Evolutionary conservation across 345 rosid species (phyloP), one percentile per base, ranked within the genome.

Genomic region (Hibiscus mutabilis): DNA sequence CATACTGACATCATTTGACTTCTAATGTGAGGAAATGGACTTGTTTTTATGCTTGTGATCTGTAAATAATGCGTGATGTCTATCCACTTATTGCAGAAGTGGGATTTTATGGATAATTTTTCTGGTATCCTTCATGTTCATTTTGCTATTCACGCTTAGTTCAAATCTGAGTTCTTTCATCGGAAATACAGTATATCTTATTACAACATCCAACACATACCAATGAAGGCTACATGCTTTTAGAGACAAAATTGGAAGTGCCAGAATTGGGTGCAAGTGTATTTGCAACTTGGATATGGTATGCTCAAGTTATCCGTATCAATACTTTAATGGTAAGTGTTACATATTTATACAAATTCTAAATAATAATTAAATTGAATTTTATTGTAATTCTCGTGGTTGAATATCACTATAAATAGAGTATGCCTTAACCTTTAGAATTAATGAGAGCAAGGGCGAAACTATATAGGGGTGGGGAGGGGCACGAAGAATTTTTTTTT

Each of bases 1-100:
- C 7, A 52, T 22, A 46, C 46, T 65, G 69, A 65, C 31, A 21
- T 42, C 6, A 65, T 65, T 33, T 44, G 69, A 65, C 53, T 65
- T 65, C 52, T 11, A 63, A 63, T 63, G 37, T 37, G 31, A 65
- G 33, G 33, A 27, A 21, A 65, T 21, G 33, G 33, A 42, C 69
- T 42, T 64, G 53, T 64, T 64, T 64, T 21, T 2, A 9, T 42
- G 31, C 69, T 0, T 21, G 12, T 65, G 69, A 65, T 64, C 52
- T 42, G 69, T 42, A 64, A 19, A 21, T 64, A 40, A 64, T 12
- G 52, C 22, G 68, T 64, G 68, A 64, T 37, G 19, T 64, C 46
- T 27, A 22, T 65, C 33, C 33, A 22, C 53, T 42, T 65, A 6
- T 14, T 44, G 55, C 33, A 65, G 19, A n/a, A 11, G 21, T 42